A percentile compares a stretch with the other conserved stretches of the same genome.
Evolutionary conservation across 2,329 filamentous ascomycete genomes (phyloP).

Genomic region (Sphaerulina vaccinii): DNA sequence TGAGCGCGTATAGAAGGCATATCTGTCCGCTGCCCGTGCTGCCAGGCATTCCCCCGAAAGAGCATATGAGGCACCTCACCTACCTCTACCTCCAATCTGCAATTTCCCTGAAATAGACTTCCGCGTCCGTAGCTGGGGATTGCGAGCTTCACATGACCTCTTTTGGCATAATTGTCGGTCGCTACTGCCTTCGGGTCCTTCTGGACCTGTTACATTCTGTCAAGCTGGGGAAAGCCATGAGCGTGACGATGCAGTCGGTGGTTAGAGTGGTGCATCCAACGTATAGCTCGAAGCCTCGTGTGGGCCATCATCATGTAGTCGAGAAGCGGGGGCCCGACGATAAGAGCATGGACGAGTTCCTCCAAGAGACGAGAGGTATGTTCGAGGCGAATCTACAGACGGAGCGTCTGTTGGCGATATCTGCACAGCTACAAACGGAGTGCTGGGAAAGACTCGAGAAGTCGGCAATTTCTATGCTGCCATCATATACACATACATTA

Average conservation of each 20-base stretch:
- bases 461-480: slow-evolving; percentile 63
- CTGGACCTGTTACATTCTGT: slow-evolving; percentile 26
- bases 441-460: slow-evolving; percentile 55
- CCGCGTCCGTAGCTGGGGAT: not conserved
- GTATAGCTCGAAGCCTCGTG: slow-evolving; percentile 29
- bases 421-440: slow-evolving; percentile 48
- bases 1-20: not conserved
- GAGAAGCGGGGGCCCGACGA: slow-evolving; percentile 35
- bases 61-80: slow-evolving; percentile 5
- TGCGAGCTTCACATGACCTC: slow-evolving; percentile 24
- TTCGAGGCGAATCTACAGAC: slow-evolving; percentile 47
- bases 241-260: slow-evolving; percentile 28
- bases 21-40: too few relatives aligned
- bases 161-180: slow-evolving; percentile 16
- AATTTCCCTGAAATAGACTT: not conserved
- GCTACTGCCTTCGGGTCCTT: slow-evolving; percentile 24
- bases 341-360: slow-evolving; percentile 50
- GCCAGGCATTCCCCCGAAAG: not conserved
- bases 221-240: slow-evolving; percentile 29
- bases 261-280: slow-evolving; percentile 23
- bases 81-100: not conserved
- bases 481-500: slow-evolving; percentile 62
- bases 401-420: slow-evolving; percentile 46
- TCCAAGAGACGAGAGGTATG: slow-evolving; percentile 44
- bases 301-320: slow-evolving; percentile 39